Evolutionary conservation across 176 grass and related monocot species (phyloP), one percentile per base, ranked within the genome.

Genomic region (Triticum aestivum): DNA sequence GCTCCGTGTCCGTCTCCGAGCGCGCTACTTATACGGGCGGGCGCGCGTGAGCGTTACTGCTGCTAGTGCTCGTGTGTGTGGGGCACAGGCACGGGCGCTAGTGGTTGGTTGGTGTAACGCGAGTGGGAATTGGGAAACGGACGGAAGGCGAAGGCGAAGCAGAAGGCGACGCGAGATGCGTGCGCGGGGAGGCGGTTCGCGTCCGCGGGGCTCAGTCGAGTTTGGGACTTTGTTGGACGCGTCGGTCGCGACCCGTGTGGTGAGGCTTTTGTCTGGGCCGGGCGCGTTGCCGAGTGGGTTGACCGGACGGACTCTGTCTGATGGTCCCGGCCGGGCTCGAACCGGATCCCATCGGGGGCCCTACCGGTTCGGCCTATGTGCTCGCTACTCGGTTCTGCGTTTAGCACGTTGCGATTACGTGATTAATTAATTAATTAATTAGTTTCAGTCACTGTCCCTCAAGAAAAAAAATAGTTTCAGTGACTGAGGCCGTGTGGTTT

Each of bases 321-420:
- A 1, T 42, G 35, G 65, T 34, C 54, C 54, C 11, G 11, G 10
- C 69, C 11, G 12, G 37, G 17, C 44, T 14, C 24, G 73, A 12
- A 75, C 18, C 26, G 14, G 5, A 75, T 76, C 45, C 26, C 44
- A 3, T 52, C 42, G 18, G 9, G 45, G 73, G 73, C 6, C 72
- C 71, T 27, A 75, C 73, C 14, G 42, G 73, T 75, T 75, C 42
- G 41, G 72, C 71, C 72, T 4, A 75, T 17, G 41, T 74, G 71
- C 39, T 42, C 23, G 44, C 29, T 20, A 75, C 73, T 52, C 73
- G 73, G 13, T 75, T 30, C 4, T 10, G 24, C 44, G 42, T 75
- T 75, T 75, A 18, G 14, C 42, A 52, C 73, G 73, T 4, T 51
- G 42, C 23, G n/a, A 12, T 33, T 7, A 3, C 11, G 4, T 15